Base-by-base conservation (phyloP, 2,329 filamentous ascomycete species). In the Penicillium corylophilum region DNA sequence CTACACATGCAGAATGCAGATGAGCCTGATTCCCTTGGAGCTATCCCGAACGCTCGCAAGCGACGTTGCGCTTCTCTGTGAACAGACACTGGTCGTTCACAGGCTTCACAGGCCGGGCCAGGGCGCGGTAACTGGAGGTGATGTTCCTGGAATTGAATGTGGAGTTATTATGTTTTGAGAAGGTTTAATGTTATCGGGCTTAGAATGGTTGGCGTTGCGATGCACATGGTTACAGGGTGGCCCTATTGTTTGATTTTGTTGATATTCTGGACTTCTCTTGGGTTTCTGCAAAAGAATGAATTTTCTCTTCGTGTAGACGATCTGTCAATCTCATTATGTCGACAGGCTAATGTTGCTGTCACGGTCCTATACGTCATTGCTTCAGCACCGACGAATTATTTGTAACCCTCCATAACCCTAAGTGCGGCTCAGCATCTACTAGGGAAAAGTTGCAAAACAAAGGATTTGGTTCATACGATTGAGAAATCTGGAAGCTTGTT, bases 1-100 rank as follows among this genome's bases (percentile, higher is more conserved):
- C 36, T 74, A 20, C 64, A 69, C 28, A 68, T 67, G 64, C 66
- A 70, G 48, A 62, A 70, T 35, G 60, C 59, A 16, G 42, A 35
- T 2, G 54, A 54, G 22, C 6, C 5, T 5, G 52, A 38, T 20
- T 26, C 39, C 13, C 13, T 41, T 15, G 13, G 24, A 24, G 18
- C 18, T 40, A 12, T 15, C 20, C n/a, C 16, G 24, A 49, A 33
- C 22, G 22, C 22, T 9, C 44, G 39, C 16, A 61, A 59, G 46
- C 46, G 52, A 39, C 56, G 57, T 38, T 54, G 56, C 15, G 58
- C 58, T 28, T 61, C 56, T 9, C 43, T 61, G 51, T 59, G 36
- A 46, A 20, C 6, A 28, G 6, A 13, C 2, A 12, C 39, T 41
- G 20, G 12, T 23, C 13, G 24, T 41, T 41, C 10, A 16, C 22